Conservation (phyloP, 257 asterid genomes). For the Solanum corneliomulleri region DNA sequence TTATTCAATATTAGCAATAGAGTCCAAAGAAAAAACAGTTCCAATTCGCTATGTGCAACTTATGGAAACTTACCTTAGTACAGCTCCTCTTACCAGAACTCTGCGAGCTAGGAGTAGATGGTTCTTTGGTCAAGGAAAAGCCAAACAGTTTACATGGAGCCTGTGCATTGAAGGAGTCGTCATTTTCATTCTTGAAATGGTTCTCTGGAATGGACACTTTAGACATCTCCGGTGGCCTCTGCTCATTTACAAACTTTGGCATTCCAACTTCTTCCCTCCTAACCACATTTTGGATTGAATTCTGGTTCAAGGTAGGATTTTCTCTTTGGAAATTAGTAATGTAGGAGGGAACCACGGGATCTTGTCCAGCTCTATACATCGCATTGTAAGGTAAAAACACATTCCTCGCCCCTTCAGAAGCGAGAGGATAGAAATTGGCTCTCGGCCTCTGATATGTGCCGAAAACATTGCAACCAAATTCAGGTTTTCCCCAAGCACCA, state of each 20-base stretch:
- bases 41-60: neutral
- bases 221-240: conserved; percentile 33
- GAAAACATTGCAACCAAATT: conserved; percentile 30
- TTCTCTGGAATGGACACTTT: conserved; percentile 24
- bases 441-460: conserved; percentile 28
- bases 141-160: conserved; percentile 66
- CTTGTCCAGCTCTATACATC: conserved; percentile 36
- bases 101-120: conserved; percentile 34
- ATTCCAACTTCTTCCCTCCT: conserved; percentile 21
- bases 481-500: conserved; percentile 57
- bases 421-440: conserved; percentile 64
- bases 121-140: conserved; percentile 61
- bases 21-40: neutral
- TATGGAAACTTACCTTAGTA: conserved; percentile 46
- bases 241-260: conserved; percentile 25
- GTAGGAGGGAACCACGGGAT: conserved; percentile 39
- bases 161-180: conserved; percentile 32
- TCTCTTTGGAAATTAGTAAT: conserved; percentile 36
- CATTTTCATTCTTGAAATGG: conserved; percentile 22
- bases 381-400: conserved; percentile 41
- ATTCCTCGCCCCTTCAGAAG: conserved; percentile 77
- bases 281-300: conserved; percentile 31
- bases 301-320: conserved; percentile 22
- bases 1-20: neutral
- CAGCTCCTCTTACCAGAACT: conserved; percentile 72